Conservation (phyloP, 345 rosid genomes). For the Aquilaria sinensis region DNA sequence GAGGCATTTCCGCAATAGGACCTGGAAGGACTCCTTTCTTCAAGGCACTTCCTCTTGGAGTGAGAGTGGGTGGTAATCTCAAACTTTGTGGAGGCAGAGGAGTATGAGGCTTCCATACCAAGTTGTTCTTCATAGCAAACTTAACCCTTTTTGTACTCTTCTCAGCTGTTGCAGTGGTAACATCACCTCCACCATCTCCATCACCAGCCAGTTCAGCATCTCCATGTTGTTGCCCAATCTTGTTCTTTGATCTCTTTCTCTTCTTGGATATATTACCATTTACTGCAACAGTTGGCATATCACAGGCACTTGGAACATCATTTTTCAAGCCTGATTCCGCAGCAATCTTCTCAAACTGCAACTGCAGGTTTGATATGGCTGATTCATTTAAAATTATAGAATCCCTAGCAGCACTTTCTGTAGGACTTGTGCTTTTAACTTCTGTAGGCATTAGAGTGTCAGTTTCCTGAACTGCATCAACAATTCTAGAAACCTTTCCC, state of each 20-base stretch:
- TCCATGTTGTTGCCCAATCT: constrained; percentile 18
- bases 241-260: constrained; percentile 65
- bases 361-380: constrained; percentile 71
- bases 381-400: constrained; percentile 36
- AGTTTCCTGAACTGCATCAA: constrained; percentile 16
- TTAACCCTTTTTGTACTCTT: constrained; percentile 83
- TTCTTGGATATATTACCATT: constrained; percentile 42
- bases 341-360: constrained; percentile 90
- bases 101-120: constrained; percentile 96
- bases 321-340: constrained; percentile 45
- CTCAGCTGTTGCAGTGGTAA: constrained; percentile 36
- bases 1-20: constrained; percentile 60
- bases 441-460: constrained; percentile 13
- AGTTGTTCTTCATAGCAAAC: constrained; percentile 81
- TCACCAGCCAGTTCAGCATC: constrained; percentile 20
- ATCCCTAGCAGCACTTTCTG: constrained; percentile 18
- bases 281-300: constrained; percentile 22
- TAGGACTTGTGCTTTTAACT: constrained; percentile 16
- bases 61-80: constrained; percentile 90
- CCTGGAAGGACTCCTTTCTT: constrained; percentile 90
- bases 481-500: constrained; percentile 24
- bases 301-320: constrained; percentile 39
- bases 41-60: constrained; percentile 98
- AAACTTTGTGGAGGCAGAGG: constrained; percentile 89
- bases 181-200: constrained; percentile 33